Evolutionary conservation across 208 protist genomes (phyloP).

Genomic region (Leishmania braziliensis): DNA sequence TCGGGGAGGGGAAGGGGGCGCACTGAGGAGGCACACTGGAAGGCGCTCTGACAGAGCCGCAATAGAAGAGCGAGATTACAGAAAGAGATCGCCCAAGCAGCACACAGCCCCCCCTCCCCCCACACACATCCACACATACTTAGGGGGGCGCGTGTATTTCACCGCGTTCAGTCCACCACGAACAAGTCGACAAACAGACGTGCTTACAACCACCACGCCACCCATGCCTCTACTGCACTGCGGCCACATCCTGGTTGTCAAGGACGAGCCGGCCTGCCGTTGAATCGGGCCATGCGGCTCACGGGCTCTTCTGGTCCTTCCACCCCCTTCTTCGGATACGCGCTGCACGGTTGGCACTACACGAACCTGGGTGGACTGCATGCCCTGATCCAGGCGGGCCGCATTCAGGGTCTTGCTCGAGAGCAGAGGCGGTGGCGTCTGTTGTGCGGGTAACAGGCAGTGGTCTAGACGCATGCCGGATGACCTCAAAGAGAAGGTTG

Average conservation of each 20-base stretch:
- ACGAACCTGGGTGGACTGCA: not conserved
- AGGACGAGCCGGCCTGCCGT: not conserved
- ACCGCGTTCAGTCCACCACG: no score
- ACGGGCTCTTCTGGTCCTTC: no score
- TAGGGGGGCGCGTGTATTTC: no score
- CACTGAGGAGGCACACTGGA: not conserved
- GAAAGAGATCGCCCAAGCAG: not conserved
- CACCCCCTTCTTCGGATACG: not conserved
- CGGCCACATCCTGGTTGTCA: not conserved
- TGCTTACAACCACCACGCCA: not conserved
- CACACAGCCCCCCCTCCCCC: not conserved
- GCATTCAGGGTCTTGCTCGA: not conserved
- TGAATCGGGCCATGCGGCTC: not conserved
- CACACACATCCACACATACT: no score
- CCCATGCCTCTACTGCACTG: not conserved
- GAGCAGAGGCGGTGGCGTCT: not conserved
- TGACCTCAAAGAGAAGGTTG: not conserved
- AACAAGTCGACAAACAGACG: no score
- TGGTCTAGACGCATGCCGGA: not conserved
- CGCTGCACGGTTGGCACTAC: not conserved
- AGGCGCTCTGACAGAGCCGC: not conserved
- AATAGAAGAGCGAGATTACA: not conserved
- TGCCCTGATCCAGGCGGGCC: not conserved
- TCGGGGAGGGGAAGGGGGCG: not conserved
- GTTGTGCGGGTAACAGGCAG: not conserved